A percentile compares a stretch with the other conserved stretches of the same genome.
These are phyloP conservation scores for Fusarium sterilihyphosum DNA, from an alignment of 2,329 filamentous ascomycete species.

Conservation along the genomic window DNA sequence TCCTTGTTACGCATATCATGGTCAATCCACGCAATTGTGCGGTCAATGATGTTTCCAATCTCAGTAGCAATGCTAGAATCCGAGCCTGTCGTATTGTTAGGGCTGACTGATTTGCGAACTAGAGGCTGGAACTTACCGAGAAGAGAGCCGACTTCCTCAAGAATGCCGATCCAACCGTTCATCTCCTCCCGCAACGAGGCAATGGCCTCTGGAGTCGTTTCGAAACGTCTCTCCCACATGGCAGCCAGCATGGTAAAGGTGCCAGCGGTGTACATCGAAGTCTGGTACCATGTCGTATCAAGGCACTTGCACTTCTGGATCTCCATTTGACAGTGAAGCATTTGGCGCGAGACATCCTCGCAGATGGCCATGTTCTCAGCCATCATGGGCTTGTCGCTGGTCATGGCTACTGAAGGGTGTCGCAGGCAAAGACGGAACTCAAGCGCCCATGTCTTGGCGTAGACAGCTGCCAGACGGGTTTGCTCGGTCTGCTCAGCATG, in stretches of 20 bases:
- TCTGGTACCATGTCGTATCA: constrained; percentile 82
- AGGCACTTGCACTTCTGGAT: constrained; percentile 73
- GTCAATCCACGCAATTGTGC: constrained; percentile 63
- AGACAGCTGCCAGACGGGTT: constrained; percentile 63
- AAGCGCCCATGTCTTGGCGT: constrained; percentile 62
- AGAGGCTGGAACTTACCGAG: constrained; percentile 63
- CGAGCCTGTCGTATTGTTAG: constrained; percentile 51
- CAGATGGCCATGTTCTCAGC: constrained; percentile 73
- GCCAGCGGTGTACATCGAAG: constrained; percentile 76
- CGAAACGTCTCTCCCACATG: constrained; percentile 72
- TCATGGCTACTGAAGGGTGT: constrained; percentile 69
- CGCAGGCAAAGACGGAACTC: constrained; percentile 69
- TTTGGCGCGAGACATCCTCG: constrained; percentile 70
- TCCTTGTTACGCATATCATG: constrained; percentile 56
- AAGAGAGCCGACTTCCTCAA: constrained; percentile 73
- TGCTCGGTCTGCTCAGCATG: constrained; percentile 52
- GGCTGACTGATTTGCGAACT: not conserved
- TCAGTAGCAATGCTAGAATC: constrained; percentile 56
- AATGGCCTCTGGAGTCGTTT: constrained; percentile 67
- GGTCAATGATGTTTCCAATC: constrained; percentile 60
- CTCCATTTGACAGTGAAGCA: constrained; percentile 68
- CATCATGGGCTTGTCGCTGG: constrained; percentile 63
- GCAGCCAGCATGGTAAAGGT: constrained; percentile 78
- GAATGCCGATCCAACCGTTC: constrained; percentile 73
- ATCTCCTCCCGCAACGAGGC: constrained; percentile 72